Evolutionary conservation across 257 asterid species (phyloP).

Genomic region (Vinca minor): DNA sequence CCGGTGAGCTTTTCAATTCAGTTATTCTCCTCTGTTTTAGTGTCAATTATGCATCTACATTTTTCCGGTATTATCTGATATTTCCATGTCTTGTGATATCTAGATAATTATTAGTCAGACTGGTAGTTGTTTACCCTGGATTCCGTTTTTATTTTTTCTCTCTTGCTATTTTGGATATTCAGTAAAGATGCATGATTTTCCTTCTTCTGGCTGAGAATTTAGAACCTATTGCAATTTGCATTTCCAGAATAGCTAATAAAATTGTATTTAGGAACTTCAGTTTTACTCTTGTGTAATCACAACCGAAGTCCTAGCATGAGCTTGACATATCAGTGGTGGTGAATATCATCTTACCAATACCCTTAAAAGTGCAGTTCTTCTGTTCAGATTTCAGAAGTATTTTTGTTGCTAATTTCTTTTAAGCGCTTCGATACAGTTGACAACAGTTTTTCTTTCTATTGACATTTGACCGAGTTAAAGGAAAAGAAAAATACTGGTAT

Average conservation of each 20-base stretch:
- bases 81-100: background rate
- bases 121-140: background rate
- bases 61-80: background rate
- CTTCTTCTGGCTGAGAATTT: background rate
- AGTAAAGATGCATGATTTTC: background rate
- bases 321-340: background rate
- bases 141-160: background rate
- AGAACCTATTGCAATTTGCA: too few relatives aligned
- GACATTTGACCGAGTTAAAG: too few relatives aligned
- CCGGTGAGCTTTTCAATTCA: constrained; percentile 44
- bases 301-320: background rate
- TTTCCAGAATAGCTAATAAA: background rate
- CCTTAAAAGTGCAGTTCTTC: background rate
- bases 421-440: background rate
- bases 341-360: background rate
- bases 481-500: too few relatives aligned
- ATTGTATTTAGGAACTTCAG: background rate
- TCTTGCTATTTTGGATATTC: background rate
- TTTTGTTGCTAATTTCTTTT: background rate
- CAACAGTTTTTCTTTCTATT: background rate
- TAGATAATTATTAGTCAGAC: background rate
- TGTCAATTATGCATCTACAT: background rate
- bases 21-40: background rate
- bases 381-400: background rate
- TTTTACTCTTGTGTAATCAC: background rate